Percentiles rank a stretch among this genome's conserved stretches.
Conservation (phyloP, 2,329 filamentous ascomycete genomes). For the Penicillium hesseltinei region DNA sequence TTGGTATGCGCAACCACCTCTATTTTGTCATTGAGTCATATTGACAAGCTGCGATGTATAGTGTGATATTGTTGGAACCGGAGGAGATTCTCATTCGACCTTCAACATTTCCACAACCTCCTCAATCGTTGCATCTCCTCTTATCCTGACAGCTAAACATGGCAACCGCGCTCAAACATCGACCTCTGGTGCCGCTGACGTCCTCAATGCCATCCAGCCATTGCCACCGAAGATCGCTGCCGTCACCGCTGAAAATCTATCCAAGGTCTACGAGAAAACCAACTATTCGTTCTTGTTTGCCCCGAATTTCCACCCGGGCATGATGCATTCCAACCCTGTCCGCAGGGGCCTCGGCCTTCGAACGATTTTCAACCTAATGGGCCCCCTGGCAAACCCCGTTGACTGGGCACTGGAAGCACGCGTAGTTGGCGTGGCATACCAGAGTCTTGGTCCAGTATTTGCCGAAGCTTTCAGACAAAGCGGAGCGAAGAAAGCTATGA, state of each 20-base stretch:
- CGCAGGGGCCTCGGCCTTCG: slow-evolving; percentile 87
- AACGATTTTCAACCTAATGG: slow-evolving; percentile 96
- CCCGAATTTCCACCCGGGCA: slow-evolving; percentile 92
- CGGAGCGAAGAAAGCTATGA: slow-evolving; percentile 77
- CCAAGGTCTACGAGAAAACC: slow-evolving; percentile 69
- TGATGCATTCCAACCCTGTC: slow-evolving; percentile 82
- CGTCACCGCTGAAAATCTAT: slow-evolving; percentile 69
- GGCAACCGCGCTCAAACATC: slow-evolving; percentile 95
- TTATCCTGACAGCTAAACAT: slow-evolving; percentile 88
- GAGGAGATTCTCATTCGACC: slow-evolving; percentile 93
- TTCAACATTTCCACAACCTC: slow-evolving; percentile 98
- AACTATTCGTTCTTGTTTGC: slow-evolving; percentile 97
- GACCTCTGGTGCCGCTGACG: slow-evolving; percentile 90
- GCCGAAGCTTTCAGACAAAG: slow-evolving; percentile 76
- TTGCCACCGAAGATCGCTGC: slow-evolving; percentile 70
- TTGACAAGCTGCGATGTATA: slow-evolving; percentile 26
- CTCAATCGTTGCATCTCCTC: slow-evolving; percentile 83
- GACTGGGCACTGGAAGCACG: slow-evolving; percentile 83
- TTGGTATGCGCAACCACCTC: slow-evolving; percentile 58
- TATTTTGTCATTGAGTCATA: background rate
- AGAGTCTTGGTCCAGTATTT: slow-evolving; percentile 83
- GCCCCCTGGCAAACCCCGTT: slow-evolving; percentile 86
- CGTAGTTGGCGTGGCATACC: slow-evolving; percentile 86
- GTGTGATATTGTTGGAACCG: slow-evolving; percentile 96
- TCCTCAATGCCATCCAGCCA: slow-evolving; percentile 73